Base-by-base conservation (phyloP, 2,329 filamentous ascomycete species). In the Botrytis sinoallii region DNA sequence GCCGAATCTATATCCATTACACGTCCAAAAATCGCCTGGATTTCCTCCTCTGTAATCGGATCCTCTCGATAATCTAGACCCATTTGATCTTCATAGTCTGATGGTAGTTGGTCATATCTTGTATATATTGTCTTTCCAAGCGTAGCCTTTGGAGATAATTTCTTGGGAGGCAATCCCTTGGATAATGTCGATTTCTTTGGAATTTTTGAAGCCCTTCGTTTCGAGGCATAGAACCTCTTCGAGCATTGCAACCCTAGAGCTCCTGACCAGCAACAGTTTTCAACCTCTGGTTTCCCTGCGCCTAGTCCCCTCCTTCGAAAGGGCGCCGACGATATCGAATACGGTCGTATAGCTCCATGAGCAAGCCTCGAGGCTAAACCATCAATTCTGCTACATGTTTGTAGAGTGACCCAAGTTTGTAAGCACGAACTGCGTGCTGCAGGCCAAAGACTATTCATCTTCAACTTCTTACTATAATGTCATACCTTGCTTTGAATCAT, bases 91-190 rank as follows among this genome's bases (percentile, higher is more conserved):
- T 84, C 83, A 79, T 91, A 91, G 72, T 85, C 83, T 35, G 82
- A 82, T 0, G 89, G 89, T n/a, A 91, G 81, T 69, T 89, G 84
- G 73, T 87, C 84, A 79, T 90, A 91, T 75, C 86, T 81, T n/a
- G 83, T 86, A 74, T 88, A 82, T 69, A 86, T 78, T 14, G 72
- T 60, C 48, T 71, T 72, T 3, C 72, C 71, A 14, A 32, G 68
- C 60, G 75, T 72, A 46, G 40, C 40, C 8, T 44, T 48, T 7
- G 29, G 29, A 14, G 18, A 10, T 29, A 66, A 74, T 77, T 25
- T 73, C 73, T 68, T 77, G 73, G 48, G 5, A 32, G 48, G n/a
- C 29, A 42, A 42, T 29, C 42, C 12, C 25, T 22, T 42, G n/a
- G 35, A 10, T 29, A 32, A 32, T 29, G 38, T 69, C 48, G 35